A percentile compares a stretch with the other conserved stretches of the same genome.
phyloP scores from a whole-genome alignment of 2,329 filamentous ascomycete species.

The Sporothrix humicola region DNA sequence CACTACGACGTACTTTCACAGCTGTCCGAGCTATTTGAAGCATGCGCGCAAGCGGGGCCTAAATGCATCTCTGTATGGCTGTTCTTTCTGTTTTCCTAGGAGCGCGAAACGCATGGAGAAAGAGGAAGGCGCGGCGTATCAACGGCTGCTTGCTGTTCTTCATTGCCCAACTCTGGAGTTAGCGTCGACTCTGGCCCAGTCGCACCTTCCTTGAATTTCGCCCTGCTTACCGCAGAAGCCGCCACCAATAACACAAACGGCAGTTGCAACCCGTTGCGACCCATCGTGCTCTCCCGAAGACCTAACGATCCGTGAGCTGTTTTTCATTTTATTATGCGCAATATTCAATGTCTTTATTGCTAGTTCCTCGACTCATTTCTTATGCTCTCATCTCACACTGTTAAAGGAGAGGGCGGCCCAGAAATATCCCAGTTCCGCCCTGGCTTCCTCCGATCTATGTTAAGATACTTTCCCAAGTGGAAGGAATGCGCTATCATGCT shows the following conservation, averaged over 20 bases:
- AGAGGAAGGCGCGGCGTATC: background rate
- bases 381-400: background rate
- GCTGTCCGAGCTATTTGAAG: conserved; percentile 11
- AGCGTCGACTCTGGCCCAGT: conserved; percentile 27
- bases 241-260: conserved; percentile 27
- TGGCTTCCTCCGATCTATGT: conserved; percentile 6
- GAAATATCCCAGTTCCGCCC: background rate
- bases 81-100: background rate
- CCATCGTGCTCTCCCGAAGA: background rate
- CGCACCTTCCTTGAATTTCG: conserved; percentile 31
- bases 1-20: background rate
- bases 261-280: conserved; percentile 11
- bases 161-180: conserved; percentile 16
- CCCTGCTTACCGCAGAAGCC: conserved; percentile 32
- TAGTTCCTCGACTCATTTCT: background rate
- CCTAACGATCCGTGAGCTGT: conserved; percentile 6
- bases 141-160: background rate
- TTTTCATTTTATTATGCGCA: conserved; percentile 14
- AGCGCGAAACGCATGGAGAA: background rate
- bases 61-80: background rate
- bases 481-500: conserved; percentile 9
- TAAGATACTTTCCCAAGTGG: background rate
- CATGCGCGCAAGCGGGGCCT: conserved; percentile 24
- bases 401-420: background rate
- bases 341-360: background rate